phyloP scores from a whole-genome alignment of 2,329 filamentous ascomycete genomes.

The Aspergillus oerlinghausenensis region DNA sequence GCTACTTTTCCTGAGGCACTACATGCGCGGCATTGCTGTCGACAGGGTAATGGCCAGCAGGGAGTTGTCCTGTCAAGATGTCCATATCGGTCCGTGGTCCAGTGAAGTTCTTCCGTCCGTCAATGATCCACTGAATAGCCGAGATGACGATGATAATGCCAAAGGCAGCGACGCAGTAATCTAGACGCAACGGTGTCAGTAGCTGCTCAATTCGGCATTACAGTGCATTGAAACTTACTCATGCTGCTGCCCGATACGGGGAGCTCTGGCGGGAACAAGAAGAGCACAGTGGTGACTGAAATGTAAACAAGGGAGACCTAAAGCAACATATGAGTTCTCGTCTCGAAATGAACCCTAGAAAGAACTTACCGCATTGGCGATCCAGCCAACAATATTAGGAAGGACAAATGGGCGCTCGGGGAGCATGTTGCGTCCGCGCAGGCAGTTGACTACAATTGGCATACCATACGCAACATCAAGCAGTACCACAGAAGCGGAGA shows the following conservation, averaged over 20 bases:
- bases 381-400: conserved; percentile 54
- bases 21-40: not conserved
- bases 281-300: conserved; percentile 67
- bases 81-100: conserved; percentile 48
- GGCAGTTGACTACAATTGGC: conserved; percentile 64
- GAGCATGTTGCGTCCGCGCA: conserved; percentile 62
- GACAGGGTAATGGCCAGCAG: not conserved
- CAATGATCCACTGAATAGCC: conserved; percentile 55
- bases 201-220: not conserved
- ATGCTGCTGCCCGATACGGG: conserved; percentile 64
- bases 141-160: conserved; percentile 56
- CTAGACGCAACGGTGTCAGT: conserved; percentile 12
- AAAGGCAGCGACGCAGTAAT: conserved; percentile 50
- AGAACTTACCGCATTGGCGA: conserved; percentile 51
- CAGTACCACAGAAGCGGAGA: conserved; percentile 66
- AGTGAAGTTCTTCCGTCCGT: conserved; percentile 58
- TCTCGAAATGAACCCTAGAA: not conserved
- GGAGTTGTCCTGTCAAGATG: conserved; percentile 21
- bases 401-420: conserved; percentile 58
- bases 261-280: conserved; percentile 66
- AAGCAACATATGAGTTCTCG: conserved; percentile 16
- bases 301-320: conserved; percentile 59
- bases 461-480: conserved; percentile 71
- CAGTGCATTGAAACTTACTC: conserved; percentile 46
- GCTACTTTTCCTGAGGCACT: not conserved